Evolutionary conservation across 2,329 filamentous ascomycete genomes (phyloP), one percentile per base, ranked within the genome.

Genomic region (Aspergillus sp.): DNA sequence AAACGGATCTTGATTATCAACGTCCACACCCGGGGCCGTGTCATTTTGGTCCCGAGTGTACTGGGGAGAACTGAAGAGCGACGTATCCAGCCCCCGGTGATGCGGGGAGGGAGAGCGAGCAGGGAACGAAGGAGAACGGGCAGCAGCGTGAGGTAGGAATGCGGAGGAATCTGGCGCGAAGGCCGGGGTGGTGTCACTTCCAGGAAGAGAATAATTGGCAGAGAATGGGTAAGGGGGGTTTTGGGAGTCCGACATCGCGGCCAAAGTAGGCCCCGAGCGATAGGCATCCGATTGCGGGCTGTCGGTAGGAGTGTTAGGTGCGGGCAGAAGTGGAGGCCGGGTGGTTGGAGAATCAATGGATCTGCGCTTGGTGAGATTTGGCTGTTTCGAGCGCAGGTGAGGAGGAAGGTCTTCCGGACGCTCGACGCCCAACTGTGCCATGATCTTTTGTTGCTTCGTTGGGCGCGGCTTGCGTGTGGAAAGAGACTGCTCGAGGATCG

Each of bases 381-480:
- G 87, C 0, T 88, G 87, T 73, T 96, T 96, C 4, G 90, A 87
- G 64, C 91, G 88, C 62, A 93, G 85, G 65, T 90, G 87, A 62
- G 92, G 88, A 0, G 95, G 95, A 4, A 99, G 82, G 66, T 97
- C 91, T 56, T 98, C 94, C 0, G 92, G 91, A 66, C 96, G 92
- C 3, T 93, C 89, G 12, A 98, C 91, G 2, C 92, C 93, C 62
- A 95, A 87, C 68, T 95, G 90, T 1, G 87, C 87, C 81, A 99
- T 89, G 69, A 98, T 85, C 79, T 97, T 98, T 75, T 98, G 94
- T 65, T 97, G 86, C 77, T 99, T 99, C 0, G 95, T 99, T 9
- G 95, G 95, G 9, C 95, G 88, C 46, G 95, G 95, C 76, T 99
- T 99, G 59, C 95, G 86, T 4, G 95, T 99, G 53, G 93, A 97